Evolutionary conservation across 2,329 filamentous ascomycete genomes (phyloP).

Genomic region (Hypoxylon sp.): DNA sequence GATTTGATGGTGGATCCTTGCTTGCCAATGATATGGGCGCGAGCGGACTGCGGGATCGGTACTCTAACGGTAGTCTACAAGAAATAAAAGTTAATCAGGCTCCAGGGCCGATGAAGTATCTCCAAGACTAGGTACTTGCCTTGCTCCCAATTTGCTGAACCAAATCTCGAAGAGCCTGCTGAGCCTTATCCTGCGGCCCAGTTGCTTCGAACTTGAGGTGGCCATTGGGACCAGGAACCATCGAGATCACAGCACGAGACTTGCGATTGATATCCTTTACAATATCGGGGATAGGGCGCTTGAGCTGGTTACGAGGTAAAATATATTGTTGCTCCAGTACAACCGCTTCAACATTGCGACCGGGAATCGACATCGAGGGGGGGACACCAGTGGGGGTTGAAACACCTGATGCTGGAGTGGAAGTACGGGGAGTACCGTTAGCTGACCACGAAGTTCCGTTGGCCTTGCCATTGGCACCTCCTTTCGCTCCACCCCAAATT

Average conservation of each 20-base stretch:
- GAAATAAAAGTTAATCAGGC: conserved; percentile 6
- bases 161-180: conserved; percentile 89
- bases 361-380: conserved; percentile 79
- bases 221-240: conserved; percentile 78
- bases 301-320: conserved; percentile 80
- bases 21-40: conserved; percentile 92
- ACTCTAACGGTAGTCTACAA: conserved; percentile 72
- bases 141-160: conserved; percentile 88
- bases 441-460: conserved; percentile 66
- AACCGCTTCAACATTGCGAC: conserved; percentile 82
- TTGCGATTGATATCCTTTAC: conserved; percentile 92
- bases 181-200: conserved; percentile 84
- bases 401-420: conserved; percentile 71
- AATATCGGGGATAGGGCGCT: conserved; percentile 85
- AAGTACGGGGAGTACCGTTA: conserved; percentile 69
- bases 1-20: conserved; percentile 90
- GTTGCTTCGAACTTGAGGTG: conserved; percentile 85
- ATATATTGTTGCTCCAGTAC: conserved; percentile 81
- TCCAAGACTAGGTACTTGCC: conserved; percentile 67
- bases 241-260: conserved; percentile 86
- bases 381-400: conserved; percentile 60
- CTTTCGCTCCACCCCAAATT: conserved; percentile 80
- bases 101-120: not conserved
- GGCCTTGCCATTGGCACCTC: conserved; percentile 63
- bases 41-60: conserved; percentile 83